Base-by-base conservation (phyloP, 164 flowering plant species). In the Warburgia ugandensis region DNA sequence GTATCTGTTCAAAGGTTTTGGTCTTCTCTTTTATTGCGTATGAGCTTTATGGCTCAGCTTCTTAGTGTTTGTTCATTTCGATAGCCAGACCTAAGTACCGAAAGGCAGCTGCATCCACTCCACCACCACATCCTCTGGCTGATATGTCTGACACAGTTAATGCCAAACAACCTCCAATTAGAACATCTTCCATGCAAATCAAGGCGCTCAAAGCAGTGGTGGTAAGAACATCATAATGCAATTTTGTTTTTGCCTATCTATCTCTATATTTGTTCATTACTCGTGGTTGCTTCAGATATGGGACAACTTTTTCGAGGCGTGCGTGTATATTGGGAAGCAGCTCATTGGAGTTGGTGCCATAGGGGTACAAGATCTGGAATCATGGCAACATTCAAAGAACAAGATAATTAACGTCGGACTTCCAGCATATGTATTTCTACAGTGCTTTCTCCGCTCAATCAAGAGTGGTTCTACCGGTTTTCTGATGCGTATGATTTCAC, bases 391-490 rank as follows among this genome's bases (percentile, higher is more conserved):
- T 31, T 68, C 70, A 12, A 68, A 62, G 62, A 72, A 53, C 70
- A 62, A 72, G 55, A 72, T 68, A 28, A 42, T 68, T 23, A 57
- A 59, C 31, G 53, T 65, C 29, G 72, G 76, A 41, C 54, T 72
- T 55, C 76, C 76, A 31, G 70, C 76, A 25, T 72, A 62, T 56
- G 54, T 47, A 38, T 68, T 72, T 56, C 21, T 72, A 35, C 61
- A 56, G 23, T 72, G 70, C 69, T 59, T 72, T 54, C 55, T 72
- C n/a, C 56, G 48, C 44, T 68, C 76, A 27, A 68, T 68, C 51
- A 62, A 62, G 61, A 65, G 53, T 36, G 70, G 63, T 42, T 72
- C 70, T 5, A 5, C 58, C n/a, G 73, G 76, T 38, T 65, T 72
- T 66, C 56, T 68, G 51, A 55, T 72, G 70, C 52, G 70, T 72